Base-by-base conservation (phyloP, 2,329 filamentous ascomycete genomes). In the Microdochium bolleyi region DNA sequence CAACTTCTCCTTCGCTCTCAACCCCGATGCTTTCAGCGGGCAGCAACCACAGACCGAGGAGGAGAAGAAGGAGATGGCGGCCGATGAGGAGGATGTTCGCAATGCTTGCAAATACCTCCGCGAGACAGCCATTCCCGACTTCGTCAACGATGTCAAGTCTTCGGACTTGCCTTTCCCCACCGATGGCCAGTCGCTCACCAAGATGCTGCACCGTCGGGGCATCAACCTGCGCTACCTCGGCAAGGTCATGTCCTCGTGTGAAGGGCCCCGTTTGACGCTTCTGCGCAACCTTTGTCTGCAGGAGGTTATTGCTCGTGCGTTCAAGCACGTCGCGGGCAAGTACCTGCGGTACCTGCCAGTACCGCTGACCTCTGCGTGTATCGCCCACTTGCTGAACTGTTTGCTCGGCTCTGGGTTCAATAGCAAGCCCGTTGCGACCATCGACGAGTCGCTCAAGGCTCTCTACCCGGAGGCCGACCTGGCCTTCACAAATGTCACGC, bases 211-310 rank as follows among this genome's bases (percentile, higher is more conserved):
- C 76, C 96, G 96, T 78, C 89, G 92, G 44, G 94, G 94, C 72
- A 92, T 99, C 75, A 99, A 99, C 73, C 81, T 97, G 57, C 84
- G 95, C 64, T 99, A 99, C 69, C 79, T 97, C n/a, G 94, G 94
- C 59, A 87, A 85, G 69, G 72, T 99, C 56, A 87, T 89, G 13
- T 76, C 81, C 54, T 77, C 88, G 51, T 83, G 87, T 60, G 80
- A 82, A 58, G 86, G 86, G 53, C 78, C 82, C 52, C 85, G 89
- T 56, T 78, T 97, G 24, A 76, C 85, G 60, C 91, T 91, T 56
- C 77, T 99, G 61, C 84, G 82, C 58, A 82, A 84, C 53, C 81
- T 99, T 37, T 82, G 87, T 56, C 71, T 89, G 44, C 92, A 96
- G 66, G 94, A 99, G 70, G 97, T 97, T 87, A 81, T 97, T 58